A percentile compares a stretch with the other conserved stretches of the same genome.
Conservation (phyloP, 805 yeast species). For the Yarrowia divulgata region DNA sequence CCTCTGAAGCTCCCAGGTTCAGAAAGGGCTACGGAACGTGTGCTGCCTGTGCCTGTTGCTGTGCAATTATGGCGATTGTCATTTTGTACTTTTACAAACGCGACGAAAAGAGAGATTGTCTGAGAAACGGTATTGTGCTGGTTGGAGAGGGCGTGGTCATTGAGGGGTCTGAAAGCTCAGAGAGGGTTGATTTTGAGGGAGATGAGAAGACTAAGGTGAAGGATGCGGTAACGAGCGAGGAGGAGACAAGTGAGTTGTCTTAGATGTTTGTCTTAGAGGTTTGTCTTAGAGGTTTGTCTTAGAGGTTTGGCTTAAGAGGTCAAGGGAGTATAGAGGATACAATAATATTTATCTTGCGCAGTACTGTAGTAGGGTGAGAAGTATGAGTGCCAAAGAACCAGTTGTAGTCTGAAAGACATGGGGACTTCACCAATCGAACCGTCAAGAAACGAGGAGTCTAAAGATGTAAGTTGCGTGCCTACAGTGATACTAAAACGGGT, state of each 20-base stretch:
- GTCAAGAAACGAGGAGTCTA: no score
- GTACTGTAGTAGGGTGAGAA: no score
- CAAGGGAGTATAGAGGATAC: no score
- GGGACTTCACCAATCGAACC: no score
- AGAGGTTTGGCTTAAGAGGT: no score
- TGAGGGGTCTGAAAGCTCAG: not conserved
- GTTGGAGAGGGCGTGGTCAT: not conserved
- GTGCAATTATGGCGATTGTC: slow-evolving; percentile 46
- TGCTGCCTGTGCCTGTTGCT: slow-evolving; percentile 41
- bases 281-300: no score
- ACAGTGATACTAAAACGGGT: no score
- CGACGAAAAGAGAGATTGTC: slow-evolving; percentile 58
- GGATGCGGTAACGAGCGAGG: not conserved
- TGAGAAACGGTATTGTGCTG: slow-evolving; percentile 56
- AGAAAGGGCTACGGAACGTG: slow-evolving; percentile 45
- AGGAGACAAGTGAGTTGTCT: not conserved
- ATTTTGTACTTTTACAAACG: slow-evolving; percentile 63
- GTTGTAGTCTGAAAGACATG: no score
- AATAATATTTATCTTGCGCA: no score
- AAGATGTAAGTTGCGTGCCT: no score
- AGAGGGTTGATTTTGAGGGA: not conserved
- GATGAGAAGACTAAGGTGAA: not conserved
- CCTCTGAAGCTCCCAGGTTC: slow-evolving; percentile 47
- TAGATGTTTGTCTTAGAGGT: no score
- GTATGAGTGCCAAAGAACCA: no score